A percentile compares a stretch with the other conserved stretches of the same genome.
Evolutionary conservation across 164 flowering plant species (phyloP).

Genomic region (Platanus orientalis): DNA sequence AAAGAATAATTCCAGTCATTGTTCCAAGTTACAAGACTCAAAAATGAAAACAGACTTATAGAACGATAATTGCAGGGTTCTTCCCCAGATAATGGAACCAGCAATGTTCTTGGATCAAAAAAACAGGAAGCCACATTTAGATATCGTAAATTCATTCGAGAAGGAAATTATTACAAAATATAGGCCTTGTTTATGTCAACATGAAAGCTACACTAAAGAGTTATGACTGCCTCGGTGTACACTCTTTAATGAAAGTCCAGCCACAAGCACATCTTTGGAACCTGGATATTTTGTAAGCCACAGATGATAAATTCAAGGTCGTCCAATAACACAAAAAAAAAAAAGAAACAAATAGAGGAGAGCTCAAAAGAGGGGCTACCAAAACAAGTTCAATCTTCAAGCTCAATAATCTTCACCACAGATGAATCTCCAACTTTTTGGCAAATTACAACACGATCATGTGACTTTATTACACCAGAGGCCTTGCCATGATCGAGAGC

Average conservation of each 20-base stretch:
- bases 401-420: constrained; percentile 71
- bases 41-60: too few species aligned
- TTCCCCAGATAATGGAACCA: too few species aligned
- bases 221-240: constrained; percentile 12
- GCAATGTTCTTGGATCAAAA: too few species aligned
- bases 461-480: constrained; percentile 51
- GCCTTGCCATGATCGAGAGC: constrained; percentile 61
- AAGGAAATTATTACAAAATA: too few species aligned
- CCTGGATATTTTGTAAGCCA: not conserved
- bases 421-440: constrained; percentile 68
- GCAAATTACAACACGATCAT: constrained; percentile 63
- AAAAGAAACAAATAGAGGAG: not conserved
- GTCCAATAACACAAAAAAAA: too few species aligned
- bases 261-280: constrained; percentile 5
- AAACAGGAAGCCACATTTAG: too few species aligned
- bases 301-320: not conserved
- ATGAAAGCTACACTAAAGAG: too few species aligned
- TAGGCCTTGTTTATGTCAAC: too few species aligned
- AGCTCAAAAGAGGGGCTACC: not conserved
- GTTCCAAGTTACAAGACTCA: too few species aligned
- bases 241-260: constrained; percentile 7
- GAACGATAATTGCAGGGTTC: too few species aligned
- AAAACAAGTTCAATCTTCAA: constrained; percentile 34
- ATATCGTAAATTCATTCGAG: too few species aligned
- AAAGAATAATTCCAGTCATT: too few species aligned